phyloP scores from a whole-genome alignment of 2,329 filamentous ascomycete genomes.

The Penicillium concentricum region DNA sequence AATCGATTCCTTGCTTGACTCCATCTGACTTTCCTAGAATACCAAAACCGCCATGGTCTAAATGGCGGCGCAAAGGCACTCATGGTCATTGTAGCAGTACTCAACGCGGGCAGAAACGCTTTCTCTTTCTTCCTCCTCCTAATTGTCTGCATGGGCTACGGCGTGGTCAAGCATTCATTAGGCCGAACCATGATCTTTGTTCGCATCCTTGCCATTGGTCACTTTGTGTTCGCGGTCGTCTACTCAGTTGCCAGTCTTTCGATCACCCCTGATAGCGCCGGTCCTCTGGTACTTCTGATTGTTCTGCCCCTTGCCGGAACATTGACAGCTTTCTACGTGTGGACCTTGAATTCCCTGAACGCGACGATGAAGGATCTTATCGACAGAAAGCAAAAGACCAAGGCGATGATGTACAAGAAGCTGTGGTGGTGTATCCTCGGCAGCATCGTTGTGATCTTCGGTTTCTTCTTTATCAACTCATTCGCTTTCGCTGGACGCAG shows the following conservation, averaged over 20 bases:
- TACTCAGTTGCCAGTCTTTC: slow-evolving; percentile 89
- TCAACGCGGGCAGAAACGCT: slow-evolving; percentile 92
- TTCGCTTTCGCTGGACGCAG: slow-evolving; percentile 85
- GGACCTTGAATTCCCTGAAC: slow-evolving; percentile 95
- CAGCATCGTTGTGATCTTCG: slow-evolving; percentile 93
- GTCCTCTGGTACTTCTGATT: slow-evolving; percentile 86
- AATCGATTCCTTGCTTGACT: not conserved
- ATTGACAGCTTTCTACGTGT: slow-evolving; percentile 95
- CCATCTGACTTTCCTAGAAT: slow-evolving; percentile 62
- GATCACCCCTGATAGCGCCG: slow-evolving; percentile 84
- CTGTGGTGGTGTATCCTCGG: slow-evolving; percentile 96
- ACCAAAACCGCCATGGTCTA: slow-evolving; percentile 83
- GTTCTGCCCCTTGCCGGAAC: slow-evolving; percentile 89
- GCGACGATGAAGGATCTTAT: slow-evolving; percentile 94
- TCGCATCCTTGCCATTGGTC: slow-evolving; percentile 82
- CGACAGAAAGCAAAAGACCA: slow-evolving; percentile 89
- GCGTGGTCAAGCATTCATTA: slow-evolving; percentile 90
- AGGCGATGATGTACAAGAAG: slow-evolving; percentile 95
- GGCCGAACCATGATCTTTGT: slow-evolving; percentile 94
- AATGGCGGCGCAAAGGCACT: slow-evolving; percentile 80
- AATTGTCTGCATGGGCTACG: slow-evolving; percentile 99
- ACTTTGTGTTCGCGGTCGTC: slow-evolving; percentile 92
- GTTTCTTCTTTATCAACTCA: slow-evolving; percentile 97
- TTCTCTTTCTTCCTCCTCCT: slow-evolving; percentile 98
- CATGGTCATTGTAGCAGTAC: slow-evolving; percentile 84